A percentile compares a stretch with the other conserved stretches of the same genome.
Conservation (phyloP, 306 rosid genomes). For the Cicer bijugum region DNA sequence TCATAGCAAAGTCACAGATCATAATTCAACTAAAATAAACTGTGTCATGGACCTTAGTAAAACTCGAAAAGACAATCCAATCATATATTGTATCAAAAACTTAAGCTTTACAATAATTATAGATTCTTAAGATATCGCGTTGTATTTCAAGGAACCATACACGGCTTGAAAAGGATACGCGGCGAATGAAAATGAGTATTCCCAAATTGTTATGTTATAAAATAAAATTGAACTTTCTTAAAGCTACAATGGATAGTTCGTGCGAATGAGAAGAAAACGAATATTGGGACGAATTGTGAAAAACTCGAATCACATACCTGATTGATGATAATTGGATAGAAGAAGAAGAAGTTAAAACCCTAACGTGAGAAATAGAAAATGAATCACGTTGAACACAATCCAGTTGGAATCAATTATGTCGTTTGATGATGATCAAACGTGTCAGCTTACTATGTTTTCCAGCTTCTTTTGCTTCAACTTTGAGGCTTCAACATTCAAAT, state of each 20-base stretch:
- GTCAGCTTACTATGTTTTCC: too few species aligned
- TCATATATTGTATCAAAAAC: not conserved
- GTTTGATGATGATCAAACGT: too few species aligned
- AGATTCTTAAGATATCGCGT: slow-evolving; percentile 1
- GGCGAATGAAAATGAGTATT: not conserved
- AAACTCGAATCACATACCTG: slow-evolving; percentile 18
- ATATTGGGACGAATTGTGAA: not conserved
- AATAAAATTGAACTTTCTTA: not conserved
- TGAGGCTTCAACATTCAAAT: too few species aligned
- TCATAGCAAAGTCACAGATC: slow-evolving; percentile 4
- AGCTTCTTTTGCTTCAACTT: too few species aligned
- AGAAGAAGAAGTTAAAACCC: slow-evolving; percentile 43
- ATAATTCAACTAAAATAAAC: not conserved
- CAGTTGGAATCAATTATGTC: not conserved
- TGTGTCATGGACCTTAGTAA: not conserved
- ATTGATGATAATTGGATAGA: not conserved
- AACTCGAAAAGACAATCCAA: not conserved
- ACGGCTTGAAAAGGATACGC: not conserved
- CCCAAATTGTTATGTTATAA: not conserved
- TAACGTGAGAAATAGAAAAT: slow-evolving; percentile 28
- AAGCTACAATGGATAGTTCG: slow-evolving; percentile 1
- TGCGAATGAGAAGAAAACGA: not conserved
- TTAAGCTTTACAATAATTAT: not conserved
- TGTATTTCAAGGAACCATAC: slow-evolving; percentile 13
- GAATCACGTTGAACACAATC: not conserved